Percentiles rank a stretch among this genome's conserved stretches.
Evolutionary conservation across 306 rosid species (phyloP).

Genomic region (Vigna reflexopilosa): DNA sequence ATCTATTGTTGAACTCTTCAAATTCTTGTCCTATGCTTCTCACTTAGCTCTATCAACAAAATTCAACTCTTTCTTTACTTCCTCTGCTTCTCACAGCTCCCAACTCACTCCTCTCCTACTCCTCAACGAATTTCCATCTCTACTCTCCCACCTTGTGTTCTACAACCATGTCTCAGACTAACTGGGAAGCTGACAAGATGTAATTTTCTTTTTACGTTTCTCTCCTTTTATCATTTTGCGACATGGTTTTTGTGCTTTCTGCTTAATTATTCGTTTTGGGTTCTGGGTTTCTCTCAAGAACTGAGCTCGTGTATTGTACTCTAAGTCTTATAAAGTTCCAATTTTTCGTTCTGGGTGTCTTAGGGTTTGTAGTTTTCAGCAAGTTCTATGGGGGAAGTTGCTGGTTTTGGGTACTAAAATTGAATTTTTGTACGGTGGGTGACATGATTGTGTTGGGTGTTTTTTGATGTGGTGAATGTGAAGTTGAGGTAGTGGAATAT

Average conservation of each 20-base stretch:
- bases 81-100: constrained; percentile 41
- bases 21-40: constrained; percentile 42
- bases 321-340: not conserved
- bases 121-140: not conserved
- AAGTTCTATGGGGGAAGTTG: constrained; percentile 28
- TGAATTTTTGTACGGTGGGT: constrained; percentile 7
- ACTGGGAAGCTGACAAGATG: constrained; percentile 99
- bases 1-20: constrained; percentile 31
- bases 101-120: constrained; percentile 18
- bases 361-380: constrained; percentile 47
- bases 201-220: constrained; percentile 43
- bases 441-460: constrained; percentile 11
- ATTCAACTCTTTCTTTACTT: constrained; percentile 46
- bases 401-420: constrained; percentile 23
- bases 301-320: not conserved
- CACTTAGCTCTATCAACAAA: constrained; percentile 41
- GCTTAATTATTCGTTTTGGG: constrained; percentile 48
- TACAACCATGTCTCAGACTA: constrained; percentile 90
- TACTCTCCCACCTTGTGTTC: constrained; percentile 6
- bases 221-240: not conserved
- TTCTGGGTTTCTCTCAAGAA: constrained; percentile 26
- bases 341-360: constrained; percentile 13
- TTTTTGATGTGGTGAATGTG: constrained; percentile 28
- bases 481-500: constrained; percentile 31
- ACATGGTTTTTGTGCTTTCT: constrained; percentile 45